Conservation (phyloP, 2,329 filamentous ascomycete genomes). For the Amylocarpus encephaloides region DNA sequence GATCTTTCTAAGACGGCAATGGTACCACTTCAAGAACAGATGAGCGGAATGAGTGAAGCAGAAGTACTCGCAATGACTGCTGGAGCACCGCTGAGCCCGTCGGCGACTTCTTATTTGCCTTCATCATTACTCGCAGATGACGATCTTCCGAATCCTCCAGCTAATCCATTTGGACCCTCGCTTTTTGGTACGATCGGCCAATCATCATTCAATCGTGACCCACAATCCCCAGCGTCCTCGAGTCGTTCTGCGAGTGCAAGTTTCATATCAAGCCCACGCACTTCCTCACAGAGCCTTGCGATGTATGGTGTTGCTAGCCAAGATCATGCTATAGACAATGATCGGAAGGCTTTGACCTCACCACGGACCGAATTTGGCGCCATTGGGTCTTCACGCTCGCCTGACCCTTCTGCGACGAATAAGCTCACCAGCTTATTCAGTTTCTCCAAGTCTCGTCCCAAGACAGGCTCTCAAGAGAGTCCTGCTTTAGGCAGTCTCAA, state of each 20-base stretch:
- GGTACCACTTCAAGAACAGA: slow-evolving; percentile 29
- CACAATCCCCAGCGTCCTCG: slow-evolving; percentile 57
- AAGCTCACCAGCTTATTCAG: slow-evolving; percentile 50
- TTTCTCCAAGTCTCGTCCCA: slow-evolving; percentile 55
- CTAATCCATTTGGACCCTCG: slow-evolving; percentile 23
- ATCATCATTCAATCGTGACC: slow-evolving; percentile 36
- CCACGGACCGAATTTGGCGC: slow-evolving; percentile 25
- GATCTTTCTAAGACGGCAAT: slow-evolving; percentile 29
- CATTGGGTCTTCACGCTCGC: slow-evolving; percentile 25
- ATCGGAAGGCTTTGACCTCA: slow-evolving; percentile 26
- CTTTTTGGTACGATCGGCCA: slow-evolving; percentile 35
- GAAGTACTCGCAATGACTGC: slow-evolving; percentile 55
- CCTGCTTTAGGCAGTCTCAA: slow-evolving; percentile 64
- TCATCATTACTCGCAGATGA: slow-evolving; percentile 58
- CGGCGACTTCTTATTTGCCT: slow-evolving; percentile 66
- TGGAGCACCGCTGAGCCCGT: slow-evolving; percentile 69
- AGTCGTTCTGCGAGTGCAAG: slow-evolving; percentile 49
- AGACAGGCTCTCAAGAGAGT: slow-evolving; percentile 53
- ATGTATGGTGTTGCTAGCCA: slow-evolving; percentile 37
- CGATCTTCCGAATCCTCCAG: slow-evolving; percentile 43
- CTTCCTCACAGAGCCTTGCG: slow-evolving; percentile 51
- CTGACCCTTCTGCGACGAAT: slow-evolving; percentile 36
- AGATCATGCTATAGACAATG: slow-evolving; percentile 23
- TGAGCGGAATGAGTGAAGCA: slow-evolving; percentile 49
- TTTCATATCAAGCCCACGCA: slow-evolving; percentile 55